Evolutionary conservation across 2,329 filamentous ascomycete species (phyloP).

Genomic region (Fusarium piperis): DNA sequence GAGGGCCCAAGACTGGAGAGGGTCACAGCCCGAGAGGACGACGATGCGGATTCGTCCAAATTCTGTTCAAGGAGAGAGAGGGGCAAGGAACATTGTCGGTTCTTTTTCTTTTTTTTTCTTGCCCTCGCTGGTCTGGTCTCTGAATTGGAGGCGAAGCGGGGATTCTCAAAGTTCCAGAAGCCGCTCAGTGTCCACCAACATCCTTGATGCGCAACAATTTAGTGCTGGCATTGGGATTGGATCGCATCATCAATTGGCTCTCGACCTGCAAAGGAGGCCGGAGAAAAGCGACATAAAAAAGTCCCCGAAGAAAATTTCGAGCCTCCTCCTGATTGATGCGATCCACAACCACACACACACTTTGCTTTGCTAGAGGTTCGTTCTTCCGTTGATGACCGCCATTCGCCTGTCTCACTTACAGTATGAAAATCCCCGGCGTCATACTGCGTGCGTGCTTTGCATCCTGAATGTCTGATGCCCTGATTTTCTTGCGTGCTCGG

Average conservation of each 20-base stretch:
- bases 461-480: background rate
- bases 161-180: constrained; percentile 35
- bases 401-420: constrained; percentile 26
- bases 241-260: constrained; percentile 1
- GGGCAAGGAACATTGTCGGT: constrained; percentile 27
- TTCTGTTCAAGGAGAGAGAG: constrained; percentile 9
- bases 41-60: constrained; percentile 13
- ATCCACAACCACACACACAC: constrained; percentile 12
- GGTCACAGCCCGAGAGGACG: constrained; percentile 3
- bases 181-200: constrained; percentile 10
- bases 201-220: constrained; percentile 11
- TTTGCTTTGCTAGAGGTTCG: constrained; percentile 18
- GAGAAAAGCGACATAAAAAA: background rate
- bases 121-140: background rate
- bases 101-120: constrained; percentile 21
- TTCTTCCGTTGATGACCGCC: background rate
- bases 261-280: background rate
- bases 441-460: background rate
- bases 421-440: background rate
- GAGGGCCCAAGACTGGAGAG: constrained; percentile 4
- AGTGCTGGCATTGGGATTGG: constrained; percentile 1
- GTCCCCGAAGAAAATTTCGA: constrained; percentile 14
- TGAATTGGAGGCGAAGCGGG: constrained; percentile 22
- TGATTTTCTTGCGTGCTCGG: constrained; percentile 10
- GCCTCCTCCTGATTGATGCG: constrained; percentile 18